Percentiles rank a stretch among this genome's conserved stretches.
These are phyloP conservation scores for Discostella stelligera DNA, from an alignment of 352 stramenopile species.

Conservation along the genomic window DNA sequence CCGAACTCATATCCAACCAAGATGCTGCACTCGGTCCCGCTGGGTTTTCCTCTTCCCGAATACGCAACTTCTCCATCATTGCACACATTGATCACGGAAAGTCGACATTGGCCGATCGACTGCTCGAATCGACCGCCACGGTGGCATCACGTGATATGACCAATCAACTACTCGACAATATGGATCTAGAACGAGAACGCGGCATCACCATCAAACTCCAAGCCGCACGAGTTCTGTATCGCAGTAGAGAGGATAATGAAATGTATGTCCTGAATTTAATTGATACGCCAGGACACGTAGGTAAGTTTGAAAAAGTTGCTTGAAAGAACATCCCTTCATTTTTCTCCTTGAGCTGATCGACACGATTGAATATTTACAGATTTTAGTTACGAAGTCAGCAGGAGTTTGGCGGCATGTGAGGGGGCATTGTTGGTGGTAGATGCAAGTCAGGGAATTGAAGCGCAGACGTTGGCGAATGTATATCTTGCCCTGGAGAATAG, in stretches of 20 bases:
- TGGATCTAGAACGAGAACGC: slow-evolving; percentile 96
- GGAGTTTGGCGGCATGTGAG: slow-evolving; percentile 96
- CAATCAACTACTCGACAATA: slow-evolving; percentile 89
- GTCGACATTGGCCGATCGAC: slow-evolving; percentile 83
- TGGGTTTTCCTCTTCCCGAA: slow-evolving; percentile 53
- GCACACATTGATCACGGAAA: slow-evolving; percentile 91
- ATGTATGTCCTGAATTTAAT: slow-evolving; percentile 96
- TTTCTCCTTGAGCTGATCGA: neutral
- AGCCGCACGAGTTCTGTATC: slow-evolving; percentile 95
- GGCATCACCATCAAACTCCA: slow-evolving; percentile 99
- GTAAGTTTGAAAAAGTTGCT: too few species aligned
- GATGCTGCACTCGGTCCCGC: slow-evolving; percentile 26
- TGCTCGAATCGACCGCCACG: slow-evolving; percentile 84
- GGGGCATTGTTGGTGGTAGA: slow-evolving; percentile 97
- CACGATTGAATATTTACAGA: slow-evolving; percentile 63
- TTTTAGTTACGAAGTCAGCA: slow-evolving; percentile 98
- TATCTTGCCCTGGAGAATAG: slow-evolving; percentile 96
- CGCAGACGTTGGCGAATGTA: slow-evolving; percentile 96
- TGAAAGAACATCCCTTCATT: too few species aligned
- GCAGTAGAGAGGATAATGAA: slow-evolving; percentile 75
- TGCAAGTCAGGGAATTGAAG: slow-evolving; percentile 97
- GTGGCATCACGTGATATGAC: slow-evolving; percentile 84
- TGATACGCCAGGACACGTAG: slow-evolving; percentile 89
- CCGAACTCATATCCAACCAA: slow-evolving; percentile 38
- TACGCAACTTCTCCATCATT: slow-evolving; percentile 90